Evolutionary conservation across 2,329 filamentous ascomycete genomes (phyloP), one percentile per base, ranked within the genome.

Genomic region (Epichloe glyceriae): DNA sequence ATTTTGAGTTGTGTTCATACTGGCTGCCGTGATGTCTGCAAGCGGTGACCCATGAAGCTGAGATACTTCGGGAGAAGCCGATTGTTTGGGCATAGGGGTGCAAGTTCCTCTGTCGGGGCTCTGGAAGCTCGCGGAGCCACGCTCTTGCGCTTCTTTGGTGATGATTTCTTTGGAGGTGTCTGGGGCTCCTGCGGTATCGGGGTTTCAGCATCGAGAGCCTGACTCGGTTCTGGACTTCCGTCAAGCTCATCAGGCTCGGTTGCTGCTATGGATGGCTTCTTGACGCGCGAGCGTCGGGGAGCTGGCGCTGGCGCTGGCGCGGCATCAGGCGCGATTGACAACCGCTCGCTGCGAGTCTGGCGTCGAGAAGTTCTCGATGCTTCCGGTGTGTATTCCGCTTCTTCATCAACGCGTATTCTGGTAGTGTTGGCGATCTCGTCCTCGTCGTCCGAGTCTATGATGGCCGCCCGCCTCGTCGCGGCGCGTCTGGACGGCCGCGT

Each of bases 361-460:
- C 82, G 77, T 56, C 76, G 73, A 34, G 75, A 70, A 53, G 73
- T 78, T 45, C 71, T 73, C 53, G 77, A 72, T 1, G 84, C 78
- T 46, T 84, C 85, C 2, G 88, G 88, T 43, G 85, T 85, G 61
- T 89, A 93, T 47, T 95, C 87, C 47, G 90, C 85, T 56, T 86
- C 85, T 47, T 71, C 74, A 3, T 85, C 79, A 30, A 84, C 76
- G 15, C 79, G 73, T 53, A 62, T 65, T 43, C 58, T 64, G 41
- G 64, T 70, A 48, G 78, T 74, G 60, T 79, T 73, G 55, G 76
- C 72, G 39, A 75, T 68, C 50, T 80, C 73, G 56, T 85, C 80
- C 51, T 88, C 86, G 52, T 94, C 88, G 41, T 91, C 88, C 8
- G 83, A 88, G 57, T 94, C 88, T 53, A 90, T 72, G 46, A 94